These are phyloP conservation scores for Yamadazyma epiphylla DNA, from an alignment of 1,139 yeast genomes.

Conservation along the genomic window DNA sequence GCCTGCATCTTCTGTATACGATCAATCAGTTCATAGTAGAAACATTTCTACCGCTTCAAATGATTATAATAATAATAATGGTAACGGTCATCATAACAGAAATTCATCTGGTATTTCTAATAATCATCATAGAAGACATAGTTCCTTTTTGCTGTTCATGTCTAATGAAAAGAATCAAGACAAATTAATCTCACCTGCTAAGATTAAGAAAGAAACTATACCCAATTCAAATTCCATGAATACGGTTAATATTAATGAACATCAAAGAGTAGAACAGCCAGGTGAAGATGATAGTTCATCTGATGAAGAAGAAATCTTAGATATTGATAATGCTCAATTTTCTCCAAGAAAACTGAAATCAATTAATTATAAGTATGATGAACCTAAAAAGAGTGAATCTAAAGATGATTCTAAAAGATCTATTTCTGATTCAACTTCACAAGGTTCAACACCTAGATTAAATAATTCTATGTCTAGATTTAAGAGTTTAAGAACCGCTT, in stretches of 20 bases:
- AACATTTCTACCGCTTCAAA: conserved; percentile 20
- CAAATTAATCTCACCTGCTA: conserved; percentile 23
- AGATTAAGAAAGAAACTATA: conserved; percentile 17
- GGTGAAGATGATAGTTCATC: conserved; percentile 1
- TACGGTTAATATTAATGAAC: conserved; percentile 4
- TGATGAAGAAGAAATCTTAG: conserved; percentile 17
- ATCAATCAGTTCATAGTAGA: conserved; percentile 24
- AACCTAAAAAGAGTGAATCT: conserved; percentile 9
- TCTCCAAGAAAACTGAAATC: conserved; percentile 39
- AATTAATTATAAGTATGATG: conserved; percentile 6
- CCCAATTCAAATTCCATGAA: conserved; percentile 9
- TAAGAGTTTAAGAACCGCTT: conserved; percentile 40
- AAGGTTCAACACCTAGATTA: conserved; percentile 6
- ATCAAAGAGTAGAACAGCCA: conserved; percentile 1
- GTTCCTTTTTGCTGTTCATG: conserved; percentile 12
- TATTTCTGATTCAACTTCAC: conserved; percentile 24
- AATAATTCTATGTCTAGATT: conserved; percentile 25
- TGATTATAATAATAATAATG: conserved; percentile 4
- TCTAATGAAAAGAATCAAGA: conserved; percentile 10
- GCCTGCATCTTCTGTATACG: conserved; percentile 46
- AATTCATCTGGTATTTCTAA: conserved; percentile 26
- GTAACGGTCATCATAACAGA: conserved; percentile 23
- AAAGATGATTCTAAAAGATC: conserved; percentile 29
- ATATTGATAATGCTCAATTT: conserved; percentile 29
- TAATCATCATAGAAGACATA: conserved; percentile 25